Conservation (phyloP, 148 eudicot genomes). For the Camellia sinensis region DNA sequence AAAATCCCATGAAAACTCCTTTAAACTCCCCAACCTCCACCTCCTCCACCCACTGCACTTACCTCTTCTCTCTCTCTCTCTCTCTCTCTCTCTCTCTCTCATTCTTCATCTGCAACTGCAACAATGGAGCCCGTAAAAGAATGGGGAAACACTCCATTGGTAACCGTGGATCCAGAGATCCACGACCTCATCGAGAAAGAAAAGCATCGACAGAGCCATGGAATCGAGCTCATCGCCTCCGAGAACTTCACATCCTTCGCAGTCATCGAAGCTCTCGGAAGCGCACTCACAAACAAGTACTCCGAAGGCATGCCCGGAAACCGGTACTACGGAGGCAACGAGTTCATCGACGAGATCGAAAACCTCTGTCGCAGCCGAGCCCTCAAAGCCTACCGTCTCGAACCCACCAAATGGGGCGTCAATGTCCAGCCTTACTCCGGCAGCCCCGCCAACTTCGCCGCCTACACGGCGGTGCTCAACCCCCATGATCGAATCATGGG, state of each 20-base stretch:
- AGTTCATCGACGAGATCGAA: too few relatives aligned
- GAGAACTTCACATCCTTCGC: conserved; percentile 93
- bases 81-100: not conserved
- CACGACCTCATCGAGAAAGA: conserved; percentile 54
- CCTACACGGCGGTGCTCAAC: conserved; percentile 59
- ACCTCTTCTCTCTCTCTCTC: not conserved
- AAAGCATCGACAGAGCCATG: conserved; percentile 68
- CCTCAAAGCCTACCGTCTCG: conserved; percentile 40
- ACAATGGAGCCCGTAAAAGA: conserved; percentile 64
- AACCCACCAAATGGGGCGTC: conserved; percentile 73
- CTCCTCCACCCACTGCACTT: conserved; percentile 8
- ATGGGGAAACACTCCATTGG: conserved; percentile 75
- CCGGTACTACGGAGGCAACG: not conserved
- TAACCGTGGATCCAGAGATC: conserved; percentile 39
- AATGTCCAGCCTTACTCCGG: conserved; percentile 81
- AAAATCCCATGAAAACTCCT: too few relatives aligned
- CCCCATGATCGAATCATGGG: conserved; percentile 46
- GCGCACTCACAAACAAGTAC: conserved; percentile 80
- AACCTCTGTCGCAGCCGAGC: too few relatives aligned
- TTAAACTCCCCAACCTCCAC: not conserved
- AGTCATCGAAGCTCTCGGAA: conserved; percentile 77
- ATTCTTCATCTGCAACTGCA: not conserved
- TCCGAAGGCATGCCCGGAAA: conserved; percentile 90
- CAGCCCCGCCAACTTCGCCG: conserved; percentile 75
- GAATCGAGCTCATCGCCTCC: conserved; percentile 89